Base-by-base conservation (phyloP, 2,329 filamentous ascomycete species). In the Rhynchosporium graminicola region DNA sequence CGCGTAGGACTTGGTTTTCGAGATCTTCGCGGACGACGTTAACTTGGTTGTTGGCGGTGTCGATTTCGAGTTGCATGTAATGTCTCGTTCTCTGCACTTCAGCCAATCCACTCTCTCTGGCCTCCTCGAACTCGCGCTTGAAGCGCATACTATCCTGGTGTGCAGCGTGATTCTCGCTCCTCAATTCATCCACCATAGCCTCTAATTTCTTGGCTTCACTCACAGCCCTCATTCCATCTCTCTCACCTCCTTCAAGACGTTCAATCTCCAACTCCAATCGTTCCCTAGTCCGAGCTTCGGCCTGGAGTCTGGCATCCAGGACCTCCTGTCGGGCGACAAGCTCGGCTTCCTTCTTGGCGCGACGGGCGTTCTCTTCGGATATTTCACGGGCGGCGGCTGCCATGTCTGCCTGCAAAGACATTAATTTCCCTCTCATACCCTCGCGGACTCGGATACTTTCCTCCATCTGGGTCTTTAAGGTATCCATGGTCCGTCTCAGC, bases 331-430 rank as follows among this genome's bases (percentile, higher is more conserved):
- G 82, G 65, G 91, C 91, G 68, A 92, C 80, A 68, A 91, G 85
- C 63, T 91, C 87, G 68, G 91, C 87, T 73, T 96, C 91, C 74
- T 89, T 89, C 77, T 90, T 89, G 70, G 87, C 86, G 77, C 90
- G 93, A 42, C 84, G 82, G 36, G 89, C 86, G 73, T 93, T 94
- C 73, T 98, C 93, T 70, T 90, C 87, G 28, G 89, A 87, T 65
- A 97, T 87, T 65, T 96, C 89, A 52, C 86, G 86, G 59, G 91
- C 88, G 55, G 92, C 90, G 61, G 81, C 81, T 38, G 87, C 84
- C 88, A 98, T 94, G 69, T 97, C 92, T 66, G 92, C 85, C 76
- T 98, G 93, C 45, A 99, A 80, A 63, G 87, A 87, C 69, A 94
- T 86, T 71, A 97, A 90, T 76, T 95, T 96, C 74, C 82, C 81